Evolutionary conservation across 495 filamentous ascomycete genomes (phyloP), one percentile per base, ranked within the genome.

Genomic region (Penicillium longicatenatum): DNA sequence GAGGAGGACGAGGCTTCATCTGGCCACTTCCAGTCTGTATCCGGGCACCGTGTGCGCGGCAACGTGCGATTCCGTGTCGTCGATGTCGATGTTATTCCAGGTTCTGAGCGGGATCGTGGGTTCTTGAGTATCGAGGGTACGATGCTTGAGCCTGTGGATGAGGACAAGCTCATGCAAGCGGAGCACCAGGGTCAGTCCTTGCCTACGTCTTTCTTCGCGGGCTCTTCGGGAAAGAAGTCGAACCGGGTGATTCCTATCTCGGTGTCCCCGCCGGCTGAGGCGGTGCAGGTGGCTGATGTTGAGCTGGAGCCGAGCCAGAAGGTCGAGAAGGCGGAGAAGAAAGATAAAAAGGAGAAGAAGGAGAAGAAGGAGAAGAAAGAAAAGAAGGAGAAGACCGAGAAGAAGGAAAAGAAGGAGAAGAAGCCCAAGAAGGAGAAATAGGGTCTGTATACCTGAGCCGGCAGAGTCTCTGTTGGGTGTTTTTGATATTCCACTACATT

Each of bases 51-150:
- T 56, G 77, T 92, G 42, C 81, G 81, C 41, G 87, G 85, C 0
- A 71, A 78, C 42, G 57, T 91, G 22, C 70, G 70, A 11, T 91
- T 92, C 63, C 73, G 79, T 50, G 83, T 93, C 19, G 78, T 80
- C 19, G 82, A 87, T 60, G 74, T 89, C 51, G 86, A 90, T 61
- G 77, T 82, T 19, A 79, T 79, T 55, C 72, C 82, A 2, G 81
- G 79, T 31, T 77, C 79, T 29, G 81, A 85, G 55, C 74, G 80
- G 50, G 82, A 87, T 55, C 76, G 74, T 52, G 81, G 84, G 0
- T 86, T 89, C 65, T 59, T 90, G 61, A 86, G 81, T 56, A 86
- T 92, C 51, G 85, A 88, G 63, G 89, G 88, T 6, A 89, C 86
- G 20, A 81, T 91, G 75, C 72, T 90, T 33, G 60, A 62, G 4